Evolutionary conservation across 2,329 filamentous ascomycete species (phyloP).

Genomic region (Coleophoma cylindrospora): DNA sequence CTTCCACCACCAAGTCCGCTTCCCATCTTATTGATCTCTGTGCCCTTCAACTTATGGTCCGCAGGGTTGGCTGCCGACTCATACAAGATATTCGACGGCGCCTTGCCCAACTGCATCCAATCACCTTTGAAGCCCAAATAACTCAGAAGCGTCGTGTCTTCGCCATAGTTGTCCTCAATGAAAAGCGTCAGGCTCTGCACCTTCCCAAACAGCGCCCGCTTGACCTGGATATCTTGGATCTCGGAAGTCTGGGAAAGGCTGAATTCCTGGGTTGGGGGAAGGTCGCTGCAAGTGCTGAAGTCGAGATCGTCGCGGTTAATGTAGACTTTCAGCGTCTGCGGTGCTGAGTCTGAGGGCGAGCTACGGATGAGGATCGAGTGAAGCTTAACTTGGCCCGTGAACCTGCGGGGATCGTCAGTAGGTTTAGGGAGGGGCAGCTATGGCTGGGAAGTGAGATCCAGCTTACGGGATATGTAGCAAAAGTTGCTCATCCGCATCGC

Average conservation of each 20-base stretch:
- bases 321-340: constrained; percentile 80
- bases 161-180: constrained; percentile 85
- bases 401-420: constrained; percentile 44
- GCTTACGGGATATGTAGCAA: constrained; percentile 84
- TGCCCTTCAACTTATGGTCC: constrained; percentile 71
- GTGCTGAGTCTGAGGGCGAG: constrained; percentile 64
- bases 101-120: constrained; percentile 80
- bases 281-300: constrained; percentile 69
- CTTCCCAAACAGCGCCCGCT: constrained; percentile 81
- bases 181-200: constrained; percentile 82
- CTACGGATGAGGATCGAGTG: constrained; percentile 85
- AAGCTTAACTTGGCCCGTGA: constrained; percentile 89
- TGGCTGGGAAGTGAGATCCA: neutral
- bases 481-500: constrained; percentile 89
- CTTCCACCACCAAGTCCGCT: constrained; percentile 41
- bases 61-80: constrained; percentile 89
- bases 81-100: constrained; percentile 83
- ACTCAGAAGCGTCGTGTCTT: constrained; percentile 69
- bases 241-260: constrained; percentile 74
- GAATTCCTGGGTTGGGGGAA: constrained; percentile 67
- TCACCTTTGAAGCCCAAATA: constrained; percentile 94
- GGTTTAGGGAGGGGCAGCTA: neutral
- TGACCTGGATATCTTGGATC: constrained; percentile 82
- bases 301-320: constrained; percentile 84
- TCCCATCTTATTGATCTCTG: constrained; percentile 48